A percentile compares a stretch with the other conserved stretches of the same genome.
These are phyloP conservation scores for Xerocomellus intermedius DNA, from an alignment of 768 basidiomycete genomes.

Conservation along the genomic window DNA sequence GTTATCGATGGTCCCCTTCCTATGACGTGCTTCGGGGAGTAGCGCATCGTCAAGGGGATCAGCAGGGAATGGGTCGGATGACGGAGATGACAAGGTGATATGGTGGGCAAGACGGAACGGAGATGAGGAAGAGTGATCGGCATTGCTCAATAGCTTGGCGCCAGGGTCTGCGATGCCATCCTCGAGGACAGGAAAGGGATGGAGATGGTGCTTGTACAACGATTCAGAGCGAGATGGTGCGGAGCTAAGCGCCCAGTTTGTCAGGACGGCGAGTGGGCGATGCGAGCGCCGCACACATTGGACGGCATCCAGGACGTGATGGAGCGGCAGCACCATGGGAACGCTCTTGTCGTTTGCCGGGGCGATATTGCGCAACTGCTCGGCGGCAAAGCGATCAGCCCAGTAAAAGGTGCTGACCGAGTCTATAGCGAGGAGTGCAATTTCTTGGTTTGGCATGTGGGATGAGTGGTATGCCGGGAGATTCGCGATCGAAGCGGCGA, in stretches of 20 bases:
- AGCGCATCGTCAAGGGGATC: constrained; percentile 17
- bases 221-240: constrained; percentile 19
- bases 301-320: constrained; percentile 49
- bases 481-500: constrained; percentile 63
- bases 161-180: constrained; percentile 12
- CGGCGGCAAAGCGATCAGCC: constrained; percentile 65
- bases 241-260: constrained; percentile 58
- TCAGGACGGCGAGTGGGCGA: constrained; percentile 50
- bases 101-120: constrained; percentile 38
- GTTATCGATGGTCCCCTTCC: constrained; percentile 18
- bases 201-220: constrained; percentile 53
- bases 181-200: constrained; percentile 39
- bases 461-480: constrained; percentile 54
- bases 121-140: constrained; percentile 18
- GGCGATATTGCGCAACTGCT: constrained; percentile 43
- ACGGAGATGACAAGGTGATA: constrained; percentile 36
- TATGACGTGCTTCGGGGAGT: constrained; percentile 16
- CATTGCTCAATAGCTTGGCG: constrained; percentile 9
- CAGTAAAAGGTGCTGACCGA: constrained; percentile 78
- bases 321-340: constrained; percentile 34
- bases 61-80: constrained; percentile 10
- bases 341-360: constrained; percentile 7
- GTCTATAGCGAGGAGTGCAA: constrained; percentile 71
- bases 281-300: constrained; percentile 48
- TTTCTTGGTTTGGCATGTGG: constrained; percentile 49